These are phyloP conservation scores for Trichoderma hamatum DNA, from an alignment of 2,329 filamentous ascomycete species.

Conservation along the genomic window DNA sequence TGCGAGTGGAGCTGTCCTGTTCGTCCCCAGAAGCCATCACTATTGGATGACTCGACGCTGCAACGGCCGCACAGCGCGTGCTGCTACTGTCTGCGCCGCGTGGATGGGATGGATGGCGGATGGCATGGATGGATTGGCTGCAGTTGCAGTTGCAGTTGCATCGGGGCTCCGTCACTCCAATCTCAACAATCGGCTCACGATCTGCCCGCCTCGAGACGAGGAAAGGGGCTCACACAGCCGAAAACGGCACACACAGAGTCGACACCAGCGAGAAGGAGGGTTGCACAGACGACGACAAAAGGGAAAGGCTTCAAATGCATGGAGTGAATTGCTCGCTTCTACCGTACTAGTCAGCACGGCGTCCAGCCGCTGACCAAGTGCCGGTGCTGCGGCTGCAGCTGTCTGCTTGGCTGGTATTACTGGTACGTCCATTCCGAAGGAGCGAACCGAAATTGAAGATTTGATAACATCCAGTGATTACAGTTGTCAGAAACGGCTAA, in stretches of 20 bases:
- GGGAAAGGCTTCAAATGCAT: not conserved
- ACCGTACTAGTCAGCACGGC: not conserved
- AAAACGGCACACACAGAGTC: conserved; percentile 8
- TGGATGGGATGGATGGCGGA: conserved; percentile 3
- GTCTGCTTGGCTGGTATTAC: not conserved
- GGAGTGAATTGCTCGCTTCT: conserved; percentile 6
- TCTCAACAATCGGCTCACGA: conserved; percentile 17
- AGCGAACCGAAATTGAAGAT: not conserved
- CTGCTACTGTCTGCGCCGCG: conserved; percentile 4
- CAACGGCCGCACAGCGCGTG: not conserved
- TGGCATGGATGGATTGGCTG: not conserved
- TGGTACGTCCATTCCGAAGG: not conserved
- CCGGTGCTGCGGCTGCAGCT: conserved; percentile 15
- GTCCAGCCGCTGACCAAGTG: not conserved
- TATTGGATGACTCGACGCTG: not conserved
- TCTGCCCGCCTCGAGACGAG: conserved; percentile 12
- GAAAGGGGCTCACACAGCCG: conserved; percentile 11
- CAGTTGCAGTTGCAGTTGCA: not conserved
- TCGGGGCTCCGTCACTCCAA: not conserved
- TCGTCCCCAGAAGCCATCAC: not conserved
- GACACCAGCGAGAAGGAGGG: conserved; percentile 2
- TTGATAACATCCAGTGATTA: not conserved
- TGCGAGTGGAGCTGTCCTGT: conserved; percentile 1
- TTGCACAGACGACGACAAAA: not conserved
- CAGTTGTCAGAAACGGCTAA: not conserved